phyloP scores from a whole-genome alignment of 108 stramenopile species.

The Nitzschia palea region DNA sequence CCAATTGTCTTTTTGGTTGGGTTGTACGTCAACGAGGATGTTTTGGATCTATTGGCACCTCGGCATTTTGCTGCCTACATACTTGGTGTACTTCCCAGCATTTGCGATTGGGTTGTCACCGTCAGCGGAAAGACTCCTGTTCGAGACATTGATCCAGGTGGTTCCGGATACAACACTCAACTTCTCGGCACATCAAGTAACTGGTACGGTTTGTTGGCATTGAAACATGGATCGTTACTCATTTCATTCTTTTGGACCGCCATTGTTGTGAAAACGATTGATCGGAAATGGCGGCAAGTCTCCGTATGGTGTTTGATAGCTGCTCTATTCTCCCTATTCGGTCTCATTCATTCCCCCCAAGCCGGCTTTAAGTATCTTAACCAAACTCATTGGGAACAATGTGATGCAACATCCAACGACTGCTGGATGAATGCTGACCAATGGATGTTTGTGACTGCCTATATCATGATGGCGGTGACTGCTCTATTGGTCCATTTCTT shows the following conservation, averaged over 20 bases:
- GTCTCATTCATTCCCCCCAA: conserved; percentile 40
- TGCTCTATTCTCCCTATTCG: conserved; percentile 35
- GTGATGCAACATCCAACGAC: neutral
- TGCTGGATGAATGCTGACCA: conserved; percentile 28
- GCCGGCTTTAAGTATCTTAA: conserved; percentile 22
- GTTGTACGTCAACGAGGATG: conserved; percentile 21
- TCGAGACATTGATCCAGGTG: neutral
- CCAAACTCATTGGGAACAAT: conserved; percentile 25
- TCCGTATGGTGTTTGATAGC: conserved; percentile 22
- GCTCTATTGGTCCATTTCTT: neutral
- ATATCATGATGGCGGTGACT: conserved; percentile 28
- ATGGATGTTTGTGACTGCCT: conserved; percentile 32
- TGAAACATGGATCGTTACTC: conserved; percentile 32
- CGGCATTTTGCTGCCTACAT: conserved; percentile 26
- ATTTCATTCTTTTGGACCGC: conserved; percentile 36
- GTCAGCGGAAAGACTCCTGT: conserved; percentile 28
- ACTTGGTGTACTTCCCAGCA: conserved; percentile 15
- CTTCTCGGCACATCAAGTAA: neutral
- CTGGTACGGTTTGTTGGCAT: conserved; percentile 34
- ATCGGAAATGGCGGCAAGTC: conserved; percentile 38
- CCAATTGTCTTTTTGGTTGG: conserved; percentile 61
- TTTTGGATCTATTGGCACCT: conserved; percentile 18
- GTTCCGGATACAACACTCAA: conserved; percentile 5
- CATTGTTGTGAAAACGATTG: conserved; percentile 39
- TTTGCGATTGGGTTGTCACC: conserved; percentile 41